Base-by-base conservation (phyloP, 805 yeast species). In the Kodamaea hsintzibuensis region DNA sequence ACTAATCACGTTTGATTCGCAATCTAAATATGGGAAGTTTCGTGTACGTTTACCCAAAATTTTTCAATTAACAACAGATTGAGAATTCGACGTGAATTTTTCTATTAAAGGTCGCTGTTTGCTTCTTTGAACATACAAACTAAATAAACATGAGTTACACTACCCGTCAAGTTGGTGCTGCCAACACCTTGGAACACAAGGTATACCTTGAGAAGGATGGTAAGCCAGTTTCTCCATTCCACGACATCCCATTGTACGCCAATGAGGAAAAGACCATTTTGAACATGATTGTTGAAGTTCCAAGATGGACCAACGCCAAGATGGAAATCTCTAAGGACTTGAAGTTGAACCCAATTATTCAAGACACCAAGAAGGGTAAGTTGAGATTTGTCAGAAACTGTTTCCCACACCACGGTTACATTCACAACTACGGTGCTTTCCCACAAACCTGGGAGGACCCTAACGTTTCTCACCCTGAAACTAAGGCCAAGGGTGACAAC, bases 361-460 rank as follows among this genome's bases (percentile, higher is more conserved):
- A 95, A 80, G 99, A 95, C 77, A 89, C 96, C 69, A 95, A 95
- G 82, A 93, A 95, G 82, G 98, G 98, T 62, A 88, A 91, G 75
- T 84, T 91, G 68, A 86, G 98, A 79, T 95, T 87, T 65, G 98
- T 95, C 56, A 87, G 96, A 80, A 95, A 95, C 84, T 85, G 96
- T 74, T 93, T 93, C 90, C 99, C 99, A 51, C 96, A 89, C 81
- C 96, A 95, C 73, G 99, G 99, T 65, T 93, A 95, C 81, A 93
- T 93, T 64, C 97, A 91, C 80, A 95, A 95, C 81, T 93, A 93
- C 73, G 99, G 98, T 73, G 98, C 98, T 49, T 88, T 93, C 83
- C 98, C 98, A 61, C 98, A 93, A 74, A 86, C 91, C 47, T 86
- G 91, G 91, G 91, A 86, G 72, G 89, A 86, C 66, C 81, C 81